These are phyloP conservation scores for Phytopythium montanum DNA, from an alignment of 352 stramenopile species.

Conservation along the genomic window DNA sequence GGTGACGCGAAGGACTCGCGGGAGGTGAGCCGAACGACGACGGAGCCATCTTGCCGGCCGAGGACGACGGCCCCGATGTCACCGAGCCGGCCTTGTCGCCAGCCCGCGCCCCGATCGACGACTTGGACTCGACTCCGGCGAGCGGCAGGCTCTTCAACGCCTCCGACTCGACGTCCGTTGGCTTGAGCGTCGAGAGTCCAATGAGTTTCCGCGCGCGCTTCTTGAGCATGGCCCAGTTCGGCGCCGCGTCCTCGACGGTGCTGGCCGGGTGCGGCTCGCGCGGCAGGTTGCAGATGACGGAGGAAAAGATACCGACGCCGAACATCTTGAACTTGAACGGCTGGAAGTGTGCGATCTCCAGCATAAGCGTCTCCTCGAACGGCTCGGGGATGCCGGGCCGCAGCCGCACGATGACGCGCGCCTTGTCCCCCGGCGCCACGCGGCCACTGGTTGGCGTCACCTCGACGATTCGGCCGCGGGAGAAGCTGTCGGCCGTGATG, in stretches of 20 bases:
- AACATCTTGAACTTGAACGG: constrained; percentile 89
- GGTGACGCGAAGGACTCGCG: constrained; percentile 18
- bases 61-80: constrained; percentile 20
- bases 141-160: constrained; percentile 13
- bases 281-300: constrained; percentile 87
- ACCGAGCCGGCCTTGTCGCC: constrained; percentile 32
- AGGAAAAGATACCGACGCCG: constrained; percentile 88
- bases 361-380: constrained; percentile 85
- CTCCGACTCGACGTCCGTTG: background rate
- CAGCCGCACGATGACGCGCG: constrained; percentile 85
- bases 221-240: constrained; percentile 75
- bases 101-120: constrained; percentile 41
- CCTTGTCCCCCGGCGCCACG: constrained; percentile 88
- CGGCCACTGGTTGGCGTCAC: constrained; percentile 77
- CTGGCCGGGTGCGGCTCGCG: constrained; percentile 65
- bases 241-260: constrained; percentile 42
- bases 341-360: constrained; percentile 95
- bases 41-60: constrained; percentile 4
- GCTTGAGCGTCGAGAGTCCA: constrained; percentile 13
- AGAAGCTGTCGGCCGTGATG: constrained; percentile 40
- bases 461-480: constrained; percentile 55
- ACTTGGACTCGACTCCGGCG: constrained; percentile 40
- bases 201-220: constrained; percentile 47
- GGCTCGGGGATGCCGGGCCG: constrained; percentile 83
- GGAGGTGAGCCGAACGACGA: constrained; percentile 10